Evolutionary conservation across 805 yeast genomes (phyloP), one percentile per base, ranked within the genome.

Genomic region (Suhomyces vadensis): DNA sequence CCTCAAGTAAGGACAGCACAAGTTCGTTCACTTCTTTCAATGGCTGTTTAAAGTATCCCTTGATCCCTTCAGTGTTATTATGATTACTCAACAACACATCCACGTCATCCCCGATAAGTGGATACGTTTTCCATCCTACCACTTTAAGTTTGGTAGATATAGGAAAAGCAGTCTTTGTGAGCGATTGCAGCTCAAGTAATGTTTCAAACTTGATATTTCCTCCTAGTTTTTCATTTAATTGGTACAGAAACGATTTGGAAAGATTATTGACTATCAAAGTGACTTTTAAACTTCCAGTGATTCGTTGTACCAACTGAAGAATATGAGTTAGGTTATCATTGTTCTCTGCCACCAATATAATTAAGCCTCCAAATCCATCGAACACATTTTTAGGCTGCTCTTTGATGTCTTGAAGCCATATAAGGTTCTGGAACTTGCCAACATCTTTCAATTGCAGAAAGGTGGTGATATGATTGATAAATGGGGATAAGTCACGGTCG

Each of bases 381-480:
- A 60, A 36, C 10, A 54, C 35, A n/a, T 40, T 39, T 5, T 21
- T 20, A 10, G 52, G 48, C 6, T 50, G 25, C 5, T 35, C 16
- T 3, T 33, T 37, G 6, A 39, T 13, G 4, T 42, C 39, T 21
- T 51, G 50, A 11, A 50, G 48, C 54, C 54, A 51, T 2, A 47
- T 35, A 7, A 47, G 35, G 21, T 50, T 47, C 22, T 20, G 47
- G 39, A 84, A 76, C 41, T 81, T 65, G 3, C 76, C 82, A 29
- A 63, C 67, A 29, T 69, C 67, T 52, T 78, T 78, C 23, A 84
- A 67, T 6, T 61, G 57, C 43, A 78, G 73, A 58, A 82, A 83
- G 8, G 84, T 78, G 9, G 82, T 74, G 26, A 83, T 63, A 27
- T 67, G 67, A 55, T 85, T 79, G 44, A 84, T 61, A 9, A 76